Evolutionary conservation across 331 rosid species (phyloP), one percentile per base, ranked within the genome.

Genomic region (Erythrophleum ivorense): DNA sequence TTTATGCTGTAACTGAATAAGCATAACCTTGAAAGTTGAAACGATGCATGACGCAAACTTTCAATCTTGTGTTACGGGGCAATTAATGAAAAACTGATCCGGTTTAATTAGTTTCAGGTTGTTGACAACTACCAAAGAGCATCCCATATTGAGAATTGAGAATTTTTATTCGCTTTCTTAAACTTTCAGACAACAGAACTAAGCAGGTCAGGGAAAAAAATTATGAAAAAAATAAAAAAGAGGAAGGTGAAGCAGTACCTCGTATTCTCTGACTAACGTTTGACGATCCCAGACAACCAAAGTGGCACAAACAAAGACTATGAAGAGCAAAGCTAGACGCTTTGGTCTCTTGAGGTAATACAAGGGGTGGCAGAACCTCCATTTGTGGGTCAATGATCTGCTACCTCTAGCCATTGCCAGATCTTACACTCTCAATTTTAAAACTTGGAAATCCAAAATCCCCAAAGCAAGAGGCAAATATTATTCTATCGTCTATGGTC

Each of bases 231-330:
- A 24, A 24, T 24, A 24, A 24, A 3, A 6, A 58, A 72, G 5
- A 18, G 16, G 57, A 29, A 46, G 58, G 11, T 11, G 68, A 60
- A 62, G 69, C 21, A 45, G 15, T 78, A 95, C 99, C 99, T 95
- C 92, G 73, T 95, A 91, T 77, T 95, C 98, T 64, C 89, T 81
- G 88, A 91, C 84, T 21, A 95, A 84, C 64, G 91, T 95, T 81
- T 95, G 99, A 63, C 98, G 99, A 75, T 95, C 99, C 99, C 99
- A 95, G 8, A 95, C 88, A 55, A 95, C 3, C 46, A 95, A 80
- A 80, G 86, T 71, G 50, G 71, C 88, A 19, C 84, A 88, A 49
- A 89, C 97, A 43, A 93, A 95, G 16, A 85, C 88, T 18, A 95
- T 88, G 90, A 95, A 86, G 19, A 95, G 94, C 86, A 95, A 66